Evolutionary conservation across 345 rosid species (phyloP), one percentile per base, ranked within the genome.

Genomic region (Salix brachista): DNA sequence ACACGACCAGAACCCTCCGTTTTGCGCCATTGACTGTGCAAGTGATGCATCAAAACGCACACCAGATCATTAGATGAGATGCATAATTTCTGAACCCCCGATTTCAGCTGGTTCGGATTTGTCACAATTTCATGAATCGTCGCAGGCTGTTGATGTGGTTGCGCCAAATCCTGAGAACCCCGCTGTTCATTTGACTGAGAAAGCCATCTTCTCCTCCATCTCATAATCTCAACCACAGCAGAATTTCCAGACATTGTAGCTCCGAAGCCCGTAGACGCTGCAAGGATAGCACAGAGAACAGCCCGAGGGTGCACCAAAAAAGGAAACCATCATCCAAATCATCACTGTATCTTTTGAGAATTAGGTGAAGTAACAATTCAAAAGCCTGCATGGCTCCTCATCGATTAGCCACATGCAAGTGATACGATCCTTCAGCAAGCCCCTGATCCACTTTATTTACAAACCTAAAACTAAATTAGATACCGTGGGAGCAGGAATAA

Each of bases 191-290:
- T 74, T 74, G 74, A 69, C 74, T 19, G 81, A 42, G 60, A 68
- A 37, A 14, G 56, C 73, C 69, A 44, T 67, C 80, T 72, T 77
- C 83, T 80, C 82, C 86, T 82, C 85, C 85, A 81, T 76, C 76
- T 84, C 30, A 23, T 60, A 77, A 90, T 68, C 88, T 88, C 89
- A 1, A n/a, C 80, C 25, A 91, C 41, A 72, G 83, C 12, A 32
- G 92, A 88, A 70, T 87, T 84, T 69, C 81, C 88, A 30, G 85
- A 80, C 95, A 91, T 93, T 76, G 91, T 83, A 73, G 84, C 65
- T 75, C 97, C 99, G 52, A 96, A 93, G 39, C 98, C 98, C 26
- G 84, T 79, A 70, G 93, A 83, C 30, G 94, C 82, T 56, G 99
- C 93, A 44, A 93, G 88, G 37, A 93, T 87, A 81, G 93, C 87